A percentile compares a stretch with the other conserved stretches of the same genome.
Evolutionary conservation across 1,139 yeast species (phyloP).

Genomic region (Saccharomyces pastorianus): DNA sequence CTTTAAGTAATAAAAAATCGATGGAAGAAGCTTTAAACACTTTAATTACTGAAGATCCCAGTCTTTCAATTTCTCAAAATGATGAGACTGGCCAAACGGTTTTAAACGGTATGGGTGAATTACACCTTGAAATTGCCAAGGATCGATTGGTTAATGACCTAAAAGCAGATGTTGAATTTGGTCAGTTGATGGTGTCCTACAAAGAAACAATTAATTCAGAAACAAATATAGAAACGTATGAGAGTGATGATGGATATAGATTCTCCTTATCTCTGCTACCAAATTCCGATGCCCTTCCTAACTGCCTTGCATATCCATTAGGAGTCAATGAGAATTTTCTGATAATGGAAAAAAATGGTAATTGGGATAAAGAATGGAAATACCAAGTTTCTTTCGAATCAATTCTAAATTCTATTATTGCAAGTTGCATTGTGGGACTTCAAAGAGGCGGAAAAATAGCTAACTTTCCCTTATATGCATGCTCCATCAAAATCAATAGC

Average conservation of each 20-base stretch:
- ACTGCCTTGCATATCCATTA: constrained; percentile 36
- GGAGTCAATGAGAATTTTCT: constrained; percentile 35
- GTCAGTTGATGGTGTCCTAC: constrained; percentile 80
- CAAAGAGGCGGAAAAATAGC: constrained; percentile 70
- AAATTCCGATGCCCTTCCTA: constrained; percentile 19
- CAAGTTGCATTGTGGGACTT: constrained; percentile 62
- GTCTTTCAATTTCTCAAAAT: constrained; percentile 56
- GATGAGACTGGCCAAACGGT: constrained; percentile 86
- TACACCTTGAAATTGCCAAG: constrained; percentile 80
- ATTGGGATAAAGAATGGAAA: constrained; percentile 40
- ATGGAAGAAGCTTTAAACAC: constrained; percentile 61
- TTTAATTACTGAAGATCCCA: constrained; percentile 77
- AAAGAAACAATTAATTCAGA: constrained; percentile 56
- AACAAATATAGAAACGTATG: constrained; percentile 17
- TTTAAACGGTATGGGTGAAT: constrained; percentile 91
- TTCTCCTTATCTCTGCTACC: constrained; percentile 43
- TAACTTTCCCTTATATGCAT: constrained; percentile 26
- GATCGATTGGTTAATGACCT: constrained; percentile 72
- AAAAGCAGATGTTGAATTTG: constrained; percentile 72
- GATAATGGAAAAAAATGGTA: constrained; percentile 27
- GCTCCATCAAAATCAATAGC: constrained; percentile 22
- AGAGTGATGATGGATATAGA: constrained; percentile 26
- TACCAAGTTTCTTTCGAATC: constrained; percentile 41
- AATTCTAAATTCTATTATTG: constrained; percentile 44
- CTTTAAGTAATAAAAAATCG: constrained; percentile 67